phyloP scores from a whole-genome alignment of 768 basidiomycete genomes.

The Baorangia bicolor region DNA sequence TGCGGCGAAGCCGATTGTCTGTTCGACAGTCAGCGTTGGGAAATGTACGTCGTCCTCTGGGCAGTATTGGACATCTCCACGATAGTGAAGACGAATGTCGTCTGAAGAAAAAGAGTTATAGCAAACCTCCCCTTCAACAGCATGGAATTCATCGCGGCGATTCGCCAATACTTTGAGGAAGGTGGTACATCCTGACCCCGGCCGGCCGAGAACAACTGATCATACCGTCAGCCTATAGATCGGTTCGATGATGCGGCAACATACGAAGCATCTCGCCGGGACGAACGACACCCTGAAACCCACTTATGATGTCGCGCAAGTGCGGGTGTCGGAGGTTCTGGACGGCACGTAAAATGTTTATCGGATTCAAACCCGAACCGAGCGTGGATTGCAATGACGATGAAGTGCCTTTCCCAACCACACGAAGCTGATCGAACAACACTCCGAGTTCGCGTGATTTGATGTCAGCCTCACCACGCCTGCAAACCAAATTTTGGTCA shows the following conservation, averaged over 20 bases:
- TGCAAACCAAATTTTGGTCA: slow-evolving; percentile 20
- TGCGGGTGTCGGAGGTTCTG: slow-evolving; percentile 56
- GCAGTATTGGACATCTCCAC: slow-evolving; percentile 79
- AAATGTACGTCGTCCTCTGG: slow-evolving; percentile 88
- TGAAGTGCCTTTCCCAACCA: slow-evolving; percentile 57
- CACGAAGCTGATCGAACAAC: slow-evolving; percentile 54
- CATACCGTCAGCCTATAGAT: background rate
- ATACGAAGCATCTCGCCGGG: slow-evolving; percentile 70
- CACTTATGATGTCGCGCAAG: slow-evolving; percentile 51
- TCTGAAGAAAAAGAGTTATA: slow-evolving; percentile 76
- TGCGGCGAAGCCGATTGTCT: slow-evolving; percentile 71
- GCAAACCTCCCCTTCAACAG: slow-evolving; percentile 64
- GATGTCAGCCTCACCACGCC: slow-evolving; percentile 49
- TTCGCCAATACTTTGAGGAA: slow-evolving; percentile 83
- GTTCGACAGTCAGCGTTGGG: slow-evolving; percentile 75
- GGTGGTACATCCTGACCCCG: slow-evolving; percentile 83
- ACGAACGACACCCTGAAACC: slow-evolving; percentile 54
- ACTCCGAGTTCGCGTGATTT: slow-evolving; percentile 59
- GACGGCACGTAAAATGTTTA: slow-evolving; percentile 42
- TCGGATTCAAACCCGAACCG: slow-evolving; percentile 59
- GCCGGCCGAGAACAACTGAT: slow-evolving; percentile 80
- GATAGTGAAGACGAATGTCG: slow-evolving; percentile 61
- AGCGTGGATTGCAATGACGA: slow-evolving; percentile 59
- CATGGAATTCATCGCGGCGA: slow-evolving; percentile 63
- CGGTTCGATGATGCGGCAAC: slow-evolving; percentile 26